Base-by-base conservation (phyloP, 495 filamentous ascomycete genomes). In the Penicillium paxilli region DNA sequence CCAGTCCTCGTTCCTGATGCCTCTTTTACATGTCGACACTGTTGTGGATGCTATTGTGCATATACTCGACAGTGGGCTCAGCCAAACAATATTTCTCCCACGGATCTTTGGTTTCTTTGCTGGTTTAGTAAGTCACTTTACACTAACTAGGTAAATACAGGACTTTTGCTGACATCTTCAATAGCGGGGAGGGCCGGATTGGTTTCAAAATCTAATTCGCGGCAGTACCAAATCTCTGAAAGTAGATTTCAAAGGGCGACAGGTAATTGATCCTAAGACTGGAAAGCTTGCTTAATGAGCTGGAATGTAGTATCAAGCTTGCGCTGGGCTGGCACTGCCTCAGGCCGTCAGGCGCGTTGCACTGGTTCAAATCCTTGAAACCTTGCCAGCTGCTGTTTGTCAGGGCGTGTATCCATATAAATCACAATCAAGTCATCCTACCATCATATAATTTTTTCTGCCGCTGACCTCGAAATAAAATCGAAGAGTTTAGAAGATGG, bases 11-110 rank as follows among this genome's bases (percentile, higher is more conserved):
- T 73, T 74, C 22, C 1, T 73, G 2, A 55, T 60, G 24, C 71
- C 73, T 23, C 23, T 73, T n/a, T 32, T 76, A 17, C 65, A 74
- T 49, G 59, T 69, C 3, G 67, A 72, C 33, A 70, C 69, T 5
- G 71, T 71, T 0, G 60, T 57, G 26, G 65, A 76, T 52, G 49
- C 57, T 0, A 65, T 76, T 47, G 68, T 70, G 0, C 54, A 69
- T 41, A 51, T 47, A 6, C 35, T 72, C 19, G 62, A 72, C 37
- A 68, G 66, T 48, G 66, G 68, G 3, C 61, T 67, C 16, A 67
- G 73, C 8, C 30, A 25, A 1, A 65, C 60, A 0, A 60, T 73
- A 8, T 67, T 63, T 28, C 45, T 76, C 22, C 71, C 71, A 0
- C 62, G 68, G 1, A 57, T 72, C 10, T 70, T 66, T 52, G 51